phyloP scores from a whole-genome alignment of 2,329 filamentous ascomycete species.

The Aspergillus phoenicis region DNA sequence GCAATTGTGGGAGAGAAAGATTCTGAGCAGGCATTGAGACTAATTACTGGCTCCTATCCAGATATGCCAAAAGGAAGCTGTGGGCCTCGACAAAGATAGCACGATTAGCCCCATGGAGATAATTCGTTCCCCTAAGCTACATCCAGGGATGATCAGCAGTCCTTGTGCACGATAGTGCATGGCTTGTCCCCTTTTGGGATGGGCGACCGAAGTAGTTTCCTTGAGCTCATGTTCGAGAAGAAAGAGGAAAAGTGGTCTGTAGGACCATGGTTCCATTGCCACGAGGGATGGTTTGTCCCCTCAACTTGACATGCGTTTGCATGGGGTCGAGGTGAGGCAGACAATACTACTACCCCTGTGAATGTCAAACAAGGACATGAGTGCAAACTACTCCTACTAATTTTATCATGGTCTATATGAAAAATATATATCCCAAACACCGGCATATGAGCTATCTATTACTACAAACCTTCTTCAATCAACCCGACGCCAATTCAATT shows the following conservation, averaged over 20 bases:
- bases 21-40: not conserved
- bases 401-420: too few relatives aligned
- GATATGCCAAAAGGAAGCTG: not conserved
- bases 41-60: not conserved
- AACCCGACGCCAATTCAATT: too few relatives aligned
- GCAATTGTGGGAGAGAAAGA: not conserved
- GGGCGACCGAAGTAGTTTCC: not conserved
- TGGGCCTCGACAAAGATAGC: not conserved
- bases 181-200: not conserved
- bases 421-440: too few relatives aligned
- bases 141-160: slow-evolving; percentile 6
- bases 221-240: not conserved
- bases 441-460: too few relatives aligned
- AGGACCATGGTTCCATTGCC: not conserved
- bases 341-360: too few relatives aligned
- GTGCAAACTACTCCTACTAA: too few relatives aligned
- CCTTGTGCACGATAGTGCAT: not conserved
- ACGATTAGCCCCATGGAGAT: not conserved
- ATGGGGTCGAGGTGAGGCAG: not conserved
- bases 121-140: not conserved
- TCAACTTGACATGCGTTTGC: not conserved
- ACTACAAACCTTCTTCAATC: too few relatives aligned
- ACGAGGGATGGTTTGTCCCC: not conserved
- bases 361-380: too few relatives aligned
- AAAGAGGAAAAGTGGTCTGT: not conserved